Base-by-base conservation (phyloP, 495 filamentous ascomycete species). In the Daldinia grandis region DNA sequence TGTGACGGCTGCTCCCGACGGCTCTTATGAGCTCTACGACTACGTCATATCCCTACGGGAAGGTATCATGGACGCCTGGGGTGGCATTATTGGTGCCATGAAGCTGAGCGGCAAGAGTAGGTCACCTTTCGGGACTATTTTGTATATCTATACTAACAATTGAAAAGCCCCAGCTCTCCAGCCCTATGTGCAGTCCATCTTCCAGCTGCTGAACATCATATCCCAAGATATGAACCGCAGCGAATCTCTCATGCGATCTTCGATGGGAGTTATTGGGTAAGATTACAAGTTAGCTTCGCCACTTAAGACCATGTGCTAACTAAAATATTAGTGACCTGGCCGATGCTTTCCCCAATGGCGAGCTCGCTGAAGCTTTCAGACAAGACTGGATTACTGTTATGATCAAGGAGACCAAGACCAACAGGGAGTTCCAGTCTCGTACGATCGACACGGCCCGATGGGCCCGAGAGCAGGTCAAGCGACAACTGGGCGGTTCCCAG, bases 31-130 rank as follows among this genome's bases (percentile, higher is more conserved):
- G 72, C 96, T 97, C 90, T 87, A 94, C 33, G 95, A 98, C 78
- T 99, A 99, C 76, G 88, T 99, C 68, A 87, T 96, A 68, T 96
- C 94, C 15, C 87, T 99, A 56, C 89, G 95, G 62, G 95, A 99
- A 77, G 95, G 95, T 73, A 97, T 98, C 64, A 97, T 98, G 92
- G 95, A 99, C 86, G 95, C 95, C 15, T 99, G 97, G 93, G 94
- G 92, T 76, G 95, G 95, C 74, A 94, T 95, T 51, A 91, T 99
- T 67, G 87, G 94, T 76, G 93, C 95, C 33, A 92, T 98, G 89
- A 97, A 95, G 87, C 81, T 85, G 53, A 90, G 84, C 53, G 86
- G 86, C 80, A 93, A 94, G 79, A 87, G 91, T 93, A 80, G 78
- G 88, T 80, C 12, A 21, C 51, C 17, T 57, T 12, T 4, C n/a